Evolutionary conservation across 2,329 filamentous ascomycete genomes (phyloP).

Genomic region (Graphilbum sp.): DNA sequence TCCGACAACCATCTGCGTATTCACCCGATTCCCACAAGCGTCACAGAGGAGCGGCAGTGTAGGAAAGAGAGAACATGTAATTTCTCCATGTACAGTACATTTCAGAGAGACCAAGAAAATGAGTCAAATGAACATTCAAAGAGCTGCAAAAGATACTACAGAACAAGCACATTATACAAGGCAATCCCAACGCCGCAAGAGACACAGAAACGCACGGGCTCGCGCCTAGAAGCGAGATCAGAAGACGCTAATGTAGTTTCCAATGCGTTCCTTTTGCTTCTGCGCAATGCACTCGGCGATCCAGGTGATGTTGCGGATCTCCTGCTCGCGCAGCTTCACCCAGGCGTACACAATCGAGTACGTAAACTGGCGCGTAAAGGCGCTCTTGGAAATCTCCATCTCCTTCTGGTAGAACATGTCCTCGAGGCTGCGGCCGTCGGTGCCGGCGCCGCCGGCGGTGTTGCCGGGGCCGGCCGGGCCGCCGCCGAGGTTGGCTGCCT

Average conservation of each 20-base stretch:
- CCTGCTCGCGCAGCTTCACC: conserved; percentile 97
- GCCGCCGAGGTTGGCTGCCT: conserved; percentile 66
- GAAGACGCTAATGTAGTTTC: conserved; percentile 98
- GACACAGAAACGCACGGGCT: not conserved
- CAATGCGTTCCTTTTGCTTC: conserved; percentile 97
- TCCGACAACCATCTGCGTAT: too few relatives aligned
- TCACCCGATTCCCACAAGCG: too few relatives aligned
- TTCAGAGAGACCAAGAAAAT: conserved; percentile 3
- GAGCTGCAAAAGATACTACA: not conserved
- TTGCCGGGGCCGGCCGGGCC: conserved; percentile 61
- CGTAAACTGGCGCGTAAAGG: conserved; percentile 92
- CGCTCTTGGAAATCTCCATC: conserved; percentile 93
- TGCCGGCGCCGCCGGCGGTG: conserved; percentile 63
- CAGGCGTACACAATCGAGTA: conserved; percentile 91
- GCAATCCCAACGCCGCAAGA: conserved; percentile 1
- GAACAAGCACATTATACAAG: too few relatives aligned
- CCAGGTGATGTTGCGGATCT: conserved; percentile 99
- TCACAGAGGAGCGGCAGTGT: conserved; percentile 17
- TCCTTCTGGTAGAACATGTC: conserved; percentile 99
- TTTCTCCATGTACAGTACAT: conserved; percentile 34
- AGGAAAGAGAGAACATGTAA: conserved; percentile 21
- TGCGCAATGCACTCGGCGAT: conserved; percentile 99
- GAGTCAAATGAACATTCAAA: not conserved
- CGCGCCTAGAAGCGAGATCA: conserved; percentile 18
- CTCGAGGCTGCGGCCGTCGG: conserved; percentile 79